A percentile compares a stretch with the other conserved stretches of the same genome.
phyloP scores from a whole-genome alignment of 78 protist genomes.

The slime mould (Dictyostelium discoideum) region dicty_2.7 NC_007090.3:5029501-5030000 shows the following conservation, averaged over 20 bases:
- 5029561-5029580: background rate
- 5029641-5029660: background rate
- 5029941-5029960: slow-evolving; percentile 29
- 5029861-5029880: background rate
- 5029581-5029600: slow-evolving; percentile 6
- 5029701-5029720: slow-evolving; percentile 53
- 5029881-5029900: slow-evolving; percentile 20
- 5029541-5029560: slow-evolving; percentile 14
- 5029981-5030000: slow-evolving; percentile 3
- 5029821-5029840: slow-evolving; percentile 69
- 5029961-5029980: slow-evolving; percentile 60
- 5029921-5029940: slow-evolving; percentile 54
- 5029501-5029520: slow-evolving; percentile 72
- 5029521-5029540: slow-evolving; percentile 67
- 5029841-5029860: background rate
- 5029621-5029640: slow-evolving; percentile 52
- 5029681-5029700: background rate
- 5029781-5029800: slow-evolving; percentile 50
- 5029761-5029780: slow-evolving; percentile 57
- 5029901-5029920: slow-evolving; percentile 7
- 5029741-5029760: slow-evolving; percentile 38
- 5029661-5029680: slow-evolving; percentile 43
- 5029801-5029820: slow-evolving; percentile 40
- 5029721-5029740: slow-evolving; percentile 67
- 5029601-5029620: slow-evolving; percentile 51